These are phyloP conservation scores for Litsea cubeba DNA, from an alignment of 164 flowering plant species.

Conservation along the genomic window DNA sequence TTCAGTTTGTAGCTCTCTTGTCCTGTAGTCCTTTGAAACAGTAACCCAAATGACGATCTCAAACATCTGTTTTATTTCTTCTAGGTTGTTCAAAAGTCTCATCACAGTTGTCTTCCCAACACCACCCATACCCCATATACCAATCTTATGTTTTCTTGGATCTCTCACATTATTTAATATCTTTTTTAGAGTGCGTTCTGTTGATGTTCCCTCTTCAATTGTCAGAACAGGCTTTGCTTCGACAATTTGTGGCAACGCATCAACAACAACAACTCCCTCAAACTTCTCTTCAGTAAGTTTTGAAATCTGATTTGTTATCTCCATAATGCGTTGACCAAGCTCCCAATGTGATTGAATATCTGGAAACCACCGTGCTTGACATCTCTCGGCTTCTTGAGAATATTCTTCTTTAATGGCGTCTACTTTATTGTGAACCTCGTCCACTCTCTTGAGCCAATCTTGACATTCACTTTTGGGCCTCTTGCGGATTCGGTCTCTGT, in stretches of 20 bases:
- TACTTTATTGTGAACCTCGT: not conserved
- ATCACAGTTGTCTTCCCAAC: constrained; percentile 24
- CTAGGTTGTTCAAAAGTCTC: constrained; percentile 15
- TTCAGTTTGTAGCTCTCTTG: not conserved
- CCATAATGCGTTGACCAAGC: not conserved
- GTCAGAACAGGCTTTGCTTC: not conserved
- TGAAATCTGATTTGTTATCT: not conserved
- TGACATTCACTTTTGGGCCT: not conserved
- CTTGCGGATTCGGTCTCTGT: not conserved
- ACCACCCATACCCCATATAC: constrained; percentile 25
- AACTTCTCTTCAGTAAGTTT: not conserved
- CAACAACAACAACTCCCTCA: constrained; percentile 6
- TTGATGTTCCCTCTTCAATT: not conserved
- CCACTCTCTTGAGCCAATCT: constrained; percentile 4
- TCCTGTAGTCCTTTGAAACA: constrained; percentile 9
- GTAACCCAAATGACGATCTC: constrained; percentile 24
- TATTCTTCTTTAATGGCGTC: not conserved
- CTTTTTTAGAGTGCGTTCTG: not conserved
- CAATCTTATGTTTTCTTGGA: constrained; percentile 9
- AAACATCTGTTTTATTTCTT: constrained; percentile 5
- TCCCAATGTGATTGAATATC: not conserved
- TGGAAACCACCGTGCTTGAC: not conserved
- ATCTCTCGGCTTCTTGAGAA: not conserved
- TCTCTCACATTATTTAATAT: constrained; percentile 7
- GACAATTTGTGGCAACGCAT: not conserved